Percentiles rank a stretch among this genome's conserved stretches.
Conservation (phyloP, 257 asterid species). For the Primulina eburnea region DNA sequence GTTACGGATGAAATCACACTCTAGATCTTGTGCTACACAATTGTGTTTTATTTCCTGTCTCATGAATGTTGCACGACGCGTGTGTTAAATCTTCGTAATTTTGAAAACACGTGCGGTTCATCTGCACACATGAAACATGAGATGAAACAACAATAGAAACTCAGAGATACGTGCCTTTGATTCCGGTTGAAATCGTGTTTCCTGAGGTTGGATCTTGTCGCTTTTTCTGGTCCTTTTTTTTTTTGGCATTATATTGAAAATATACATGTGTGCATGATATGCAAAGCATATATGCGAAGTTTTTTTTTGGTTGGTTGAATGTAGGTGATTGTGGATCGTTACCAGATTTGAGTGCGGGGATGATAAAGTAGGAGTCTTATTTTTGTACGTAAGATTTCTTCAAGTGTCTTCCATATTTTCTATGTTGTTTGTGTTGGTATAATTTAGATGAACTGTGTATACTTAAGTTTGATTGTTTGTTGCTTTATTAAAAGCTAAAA, state of each 20-base stretch:
- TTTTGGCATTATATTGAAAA: background rate
- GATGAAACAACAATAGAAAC: background rate
- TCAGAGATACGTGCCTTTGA: background rate
- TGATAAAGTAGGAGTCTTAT: too few species aligned
- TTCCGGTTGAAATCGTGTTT: background rate
- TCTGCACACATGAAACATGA: background rate
- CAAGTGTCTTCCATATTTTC: too few species aligned
- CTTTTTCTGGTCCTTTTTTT: background rate
- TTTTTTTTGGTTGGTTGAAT: background rate
- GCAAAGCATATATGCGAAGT: background rate
- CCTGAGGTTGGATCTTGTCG: background rate
- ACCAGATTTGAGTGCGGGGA: background rate
- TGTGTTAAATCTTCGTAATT: too few species aligned
- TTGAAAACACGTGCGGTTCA: background rate
- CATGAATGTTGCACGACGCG: background rate
- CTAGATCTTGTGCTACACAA: constrained; percentile 23
- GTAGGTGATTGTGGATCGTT: background rate
- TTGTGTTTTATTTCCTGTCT: constrained; percentile 25
- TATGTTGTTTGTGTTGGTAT: too few species aligned
- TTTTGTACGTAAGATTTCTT: too few species aligned
- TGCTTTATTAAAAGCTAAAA: too few species aligned
- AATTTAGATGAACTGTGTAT: too few species aligned
- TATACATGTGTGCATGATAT: background rate
- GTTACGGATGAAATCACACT: constrained; percentile 26
- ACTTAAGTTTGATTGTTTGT: too few species aligned